These are phyloP conservation scores for Morella rubra DNA, from an alignment of 306 rosid species.

Conservation along the genomic window DNA sequence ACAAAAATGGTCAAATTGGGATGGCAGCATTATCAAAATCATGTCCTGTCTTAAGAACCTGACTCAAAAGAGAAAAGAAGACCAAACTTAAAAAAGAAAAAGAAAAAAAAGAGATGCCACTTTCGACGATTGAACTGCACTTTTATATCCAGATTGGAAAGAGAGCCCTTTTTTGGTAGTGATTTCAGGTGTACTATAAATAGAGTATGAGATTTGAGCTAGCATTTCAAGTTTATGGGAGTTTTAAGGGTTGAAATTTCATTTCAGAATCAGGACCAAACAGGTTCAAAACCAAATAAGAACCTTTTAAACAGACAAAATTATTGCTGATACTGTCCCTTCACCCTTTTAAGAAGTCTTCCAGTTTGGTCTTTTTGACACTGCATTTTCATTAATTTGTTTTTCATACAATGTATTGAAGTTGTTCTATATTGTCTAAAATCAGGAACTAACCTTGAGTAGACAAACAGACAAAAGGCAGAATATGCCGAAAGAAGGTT, in stretches of 20 bases:
- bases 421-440: neutral
- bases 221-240: neutral
- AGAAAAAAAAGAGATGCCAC: no score
- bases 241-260: neutral
- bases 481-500: slow-evolving; percentile 11
- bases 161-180: no score
- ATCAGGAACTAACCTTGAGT: neutral
- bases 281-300: neutral
- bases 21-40: neutral
- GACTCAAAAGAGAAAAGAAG: no score
- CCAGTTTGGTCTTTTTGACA: neutral
- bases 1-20: neutral
- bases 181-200: no score
- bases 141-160: no score
- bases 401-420: neutral
- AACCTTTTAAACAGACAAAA: neutral
- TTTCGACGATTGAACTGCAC: no score
- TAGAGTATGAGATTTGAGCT: neutral
- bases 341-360: neutral
- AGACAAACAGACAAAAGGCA: neutral
- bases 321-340: neutral
- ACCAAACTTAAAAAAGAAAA: no score
- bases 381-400: neutral
- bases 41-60: neutral
- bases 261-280: neutral